Evolutionary conservation across 2,329 filamentous ascomycete genomes (phyloP).

Genomic region (Talaromyces sp.): DNA sequence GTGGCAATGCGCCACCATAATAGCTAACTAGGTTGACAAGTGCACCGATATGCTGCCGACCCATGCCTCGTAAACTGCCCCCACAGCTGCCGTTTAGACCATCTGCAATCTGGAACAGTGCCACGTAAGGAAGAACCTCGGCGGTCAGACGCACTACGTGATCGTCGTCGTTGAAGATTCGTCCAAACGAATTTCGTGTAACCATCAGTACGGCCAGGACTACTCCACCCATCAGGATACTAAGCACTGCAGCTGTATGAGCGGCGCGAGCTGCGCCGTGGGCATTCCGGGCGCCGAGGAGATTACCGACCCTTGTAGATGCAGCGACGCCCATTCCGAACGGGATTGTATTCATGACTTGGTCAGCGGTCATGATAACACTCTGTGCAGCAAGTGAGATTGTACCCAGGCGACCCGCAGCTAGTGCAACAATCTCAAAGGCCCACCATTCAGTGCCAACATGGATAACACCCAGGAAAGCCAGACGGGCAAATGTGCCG

Average conservation of each 20-base stretch:
- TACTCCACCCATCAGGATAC: slow-evolving; percentile 64
- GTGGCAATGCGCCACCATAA: slow-evolving; percentile 75
- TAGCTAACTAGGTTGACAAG: slow-evolving; percentile 79
- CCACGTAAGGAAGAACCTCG: slow-evolving; percentile 81
- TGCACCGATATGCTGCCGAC: slow-evolving; percentile 79
- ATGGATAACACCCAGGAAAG: slow-evolving; percentile 73
- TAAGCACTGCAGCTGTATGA: slow-evolving; percentile 72
- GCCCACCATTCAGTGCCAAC: slow-evolving; percentile 95
- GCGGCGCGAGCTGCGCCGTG: slow-evolving; percentile 68
- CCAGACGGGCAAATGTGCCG: slow-evolving; percentile 69
- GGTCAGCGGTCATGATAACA: slow-evolving; percentile 87
- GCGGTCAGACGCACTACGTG: slow-evolving; percentile 70
- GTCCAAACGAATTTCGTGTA: slow-evolving; percentile 70
- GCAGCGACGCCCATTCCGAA: slow-evolving; percentile 84
- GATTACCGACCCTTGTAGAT: slow-evolving; percentile 73
- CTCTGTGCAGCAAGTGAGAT: slow-evolving; percentile 77
- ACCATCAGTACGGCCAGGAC: slow-evolving; percentile 69
- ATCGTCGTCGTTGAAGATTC: slow-evolving; percentile 77
- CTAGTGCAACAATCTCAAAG: slow-evolving; percentile 84
- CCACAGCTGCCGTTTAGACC: slow-evolving; percentile 83
- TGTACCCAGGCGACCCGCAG: slow-evolving; percentile 76
- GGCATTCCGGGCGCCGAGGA: slow-evolving; percentile 68
- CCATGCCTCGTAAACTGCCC: slow-evolving; percentile 78
- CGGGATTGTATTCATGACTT: slow-evolving; percentile 79
- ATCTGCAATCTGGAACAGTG: slow-evolving; percentile 86